Conservation (phyloP, 2,329 filamentous ascomycete genomes). For the Fusarium veterinarium region DNA sequence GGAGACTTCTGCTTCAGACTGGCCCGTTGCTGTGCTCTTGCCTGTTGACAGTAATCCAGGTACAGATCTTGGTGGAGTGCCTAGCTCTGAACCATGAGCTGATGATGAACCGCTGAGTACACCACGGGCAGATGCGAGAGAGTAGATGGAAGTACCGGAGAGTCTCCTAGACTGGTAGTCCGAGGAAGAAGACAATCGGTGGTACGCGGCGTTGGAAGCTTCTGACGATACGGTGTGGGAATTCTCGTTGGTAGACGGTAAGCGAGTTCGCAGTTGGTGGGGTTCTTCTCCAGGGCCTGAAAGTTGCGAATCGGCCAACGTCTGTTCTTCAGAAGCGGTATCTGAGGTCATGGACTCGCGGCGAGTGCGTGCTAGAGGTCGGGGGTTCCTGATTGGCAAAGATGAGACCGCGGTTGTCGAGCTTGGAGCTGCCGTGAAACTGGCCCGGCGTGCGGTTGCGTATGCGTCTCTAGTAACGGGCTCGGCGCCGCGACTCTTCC, state of each 20-base stretch:
- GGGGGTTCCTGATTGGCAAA: slow-evolving; percentile 52
- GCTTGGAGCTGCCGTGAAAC: slow-evolving; percentile 69
- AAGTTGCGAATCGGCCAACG: slow-evolving; percentile 53
- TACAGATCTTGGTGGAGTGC: slow-evolving; percentile 55
- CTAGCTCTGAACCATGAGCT: slow-evolving; percentile 63
- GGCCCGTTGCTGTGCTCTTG: slow-evolving; percentile 55
- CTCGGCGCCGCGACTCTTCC: slow-evolving; percentile 70
- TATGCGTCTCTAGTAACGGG: slow-evolving; percentile 68
- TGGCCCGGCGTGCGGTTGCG: slow-evolving; percentile 64
- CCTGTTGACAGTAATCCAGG: slow-evolving; percentile 60
- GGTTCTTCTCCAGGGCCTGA: slow-evolving; percentile 59
- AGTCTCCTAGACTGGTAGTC: slow-evolving; percentile 71
- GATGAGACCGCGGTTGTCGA: slow-evolving; percentile 40
- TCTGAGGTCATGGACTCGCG: slow-evolving; percentile 58
- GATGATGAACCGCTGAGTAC: slow-evolving; percentile 62
- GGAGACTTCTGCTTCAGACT: slow-evolving; percentile 63
- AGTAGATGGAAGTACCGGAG: slow-evolving; percentile 80
- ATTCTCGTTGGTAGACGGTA: slow-evolving; percentile 47
- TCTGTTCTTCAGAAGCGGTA: slow-evolving; percentile 53
- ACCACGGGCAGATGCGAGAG: slow-evolving; percentile 70
- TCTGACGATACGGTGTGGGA: slow-evolving; percentile 58
- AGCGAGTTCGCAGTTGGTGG: slow-evolving; percentile 57
- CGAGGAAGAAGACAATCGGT: slow-evolving; percentile 57
- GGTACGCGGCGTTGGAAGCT: slow-evolving; percentile 56
- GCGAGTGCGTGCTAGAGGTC: slow-evolving; percentile 56